Base-by-base conservation (phyloP, 2,329 filamentous ascomycete genomes). In the Exophiala xenobiotica region DNA sequence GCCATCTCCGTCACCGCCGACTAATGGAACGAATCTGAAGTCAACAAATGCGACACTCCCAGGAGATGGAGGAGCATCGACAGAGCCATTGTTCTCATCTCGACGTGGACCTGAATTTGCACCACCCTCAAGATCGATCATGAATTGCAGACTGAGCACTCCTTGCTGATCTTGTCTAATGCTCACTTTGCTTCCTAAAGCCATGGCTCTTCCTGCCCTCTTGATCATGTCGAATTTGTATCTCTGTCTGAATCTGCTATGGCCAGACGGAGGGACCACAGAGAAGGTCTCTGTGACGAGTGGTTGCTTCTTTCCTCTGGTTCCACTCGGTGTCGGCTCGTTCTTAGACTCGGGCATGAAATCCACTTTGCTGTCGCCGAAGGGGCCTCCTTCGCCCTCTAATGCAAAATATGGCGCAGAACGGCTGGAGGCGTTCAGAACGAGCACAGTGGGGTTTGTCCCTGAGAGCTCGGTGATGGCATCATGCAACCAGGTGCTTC, bases 91-190 rank as follows among this genome's bases (percentile, higher is more conserved):
- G 18, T 23, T 39, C n/a, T 51, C 54, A 26, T 55, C 57, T 23
- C 48, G 43, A 31, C 41, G 54, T 22, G 33, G 38, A 24, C 51
- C 47, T 12, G 24, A 38, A 39, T 48, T 53, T 18, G 4, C 65
- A 64, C 38, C 55, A 38, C 80, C 80, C 56, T 93, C 89, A 35
- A 91, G 78, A 66, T 96, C 90, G 12, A 99, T 86, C 87, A 99
- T 93, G 64, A 97, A 96, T 66, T 99, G 93, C 67, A 97, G 73
- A 69, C 89, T 96, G 58, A 99, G 70, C 23, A 99, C 92, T 0
- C 93, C 92, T 66, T 96, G 89, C 1, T 81, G 78, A 69, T 99
- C 93, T 0, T 90, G 86, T 12, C 93, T 79, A 55, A 99, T 79
- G 66, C 90, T 96, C 51, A 97, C 91, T 70, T 97, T 99, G 64